These are phyloP conservation scores for Hypoxylon sp. DNA, from an alignment of 2,329 filamentous ascomycete species.

Conservation along the genomic window DNA sequence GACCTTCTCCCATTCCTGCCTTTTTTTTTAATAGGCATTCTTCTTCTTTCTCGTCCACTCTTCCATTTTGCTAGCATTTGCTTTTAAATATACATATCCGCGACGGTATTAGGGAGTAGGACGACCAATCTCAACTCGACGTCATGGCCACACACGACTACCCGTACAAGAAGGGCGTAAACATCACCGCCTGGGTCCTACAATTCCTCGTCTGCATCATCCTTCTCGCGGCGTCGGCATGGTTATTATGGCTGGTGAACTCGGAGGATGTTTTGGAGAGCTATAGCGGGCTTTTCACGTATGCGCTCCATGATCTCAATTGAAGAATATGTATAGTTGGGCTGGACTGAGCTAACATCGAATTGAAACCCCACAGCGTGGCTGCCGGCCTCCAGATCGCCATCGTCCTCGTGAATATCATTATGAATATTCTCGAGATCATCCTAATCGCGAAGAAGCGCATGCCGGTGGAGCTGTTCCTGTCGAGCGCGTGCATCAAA, in stretches of 20 bases:
- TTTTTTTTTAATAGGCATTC: conserved; percentile 3
- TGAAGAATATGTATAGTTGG: too few species aligned
- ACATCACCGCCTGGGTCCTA: conserved; percentile 49
- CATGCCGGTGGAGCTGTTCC: conserved; percentile 48
- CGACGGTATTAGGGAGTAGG: not conserved
- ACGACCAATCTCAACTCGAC: conserved; percentile 3
- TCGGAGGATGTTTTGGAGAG: conserved; percentile 4
- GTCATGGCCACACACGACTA: conserved; percentile 46
- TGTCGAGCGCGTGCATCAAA: conserved; percentile 47
- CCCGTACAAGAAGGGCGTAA: conserved; percentile 47
- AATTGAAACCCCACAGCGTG: conserved; percentile 32
- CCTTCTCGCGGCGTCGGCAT: conserved; percentile 41
- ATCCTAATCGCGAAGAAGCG: conserved; percentile 43
- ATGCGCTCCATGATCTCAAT: conserved; percentile 8
- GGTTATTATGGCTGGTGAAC: conserved; percentile 28
- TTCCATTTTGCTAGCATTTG: not conserved
- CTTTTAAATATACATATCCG: not conserved
- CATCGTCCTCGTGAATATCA: conserved; percentile 42
- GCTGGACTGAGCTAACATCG: conserved; percentile 20
- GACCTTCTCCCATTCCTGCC: not conserved
- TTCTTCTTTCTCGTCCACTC: not conserved
- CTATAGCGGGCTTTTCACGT: conserved; percentile 37
- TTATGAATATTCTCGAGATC: conserved; percentile 49
- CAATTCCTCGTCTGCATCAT: conserved; percentile 48
- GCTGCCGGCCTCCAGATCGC: conserved; percentile 45